These are phyloP conservation scores for Fusarium solani-melongenae DNA, from an alignment of 2,329 filamentous ascomycete genomes.

Conservation along the genomic window DNA sequence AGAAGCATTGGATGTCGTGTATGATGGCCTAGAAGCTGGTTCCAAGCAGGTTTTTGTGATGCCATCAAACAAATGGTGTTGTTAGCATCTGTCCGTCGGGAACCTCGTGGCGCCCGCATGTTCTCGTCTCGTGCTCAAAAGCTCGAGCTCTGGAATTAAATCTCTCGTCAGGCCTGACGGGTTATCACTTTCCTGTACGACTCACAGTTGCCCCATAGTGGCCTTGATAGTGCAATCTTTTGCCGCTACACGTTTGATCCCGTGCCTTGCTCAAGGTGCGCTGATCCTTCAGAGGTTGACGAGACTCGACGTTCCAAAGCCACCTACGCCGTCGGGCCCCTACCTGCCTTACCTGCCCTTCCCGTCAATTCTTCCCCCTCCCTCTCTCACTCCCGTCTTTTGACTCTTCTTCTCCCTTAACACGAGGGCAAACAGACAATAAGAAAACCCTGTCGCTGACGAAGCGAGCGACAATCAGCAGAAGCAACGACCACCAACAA, in stretches of 20 bases:
- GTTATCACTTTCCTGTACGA: constrained; percentile 19
- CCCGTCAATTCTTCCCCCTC: constrained; percentile 17
- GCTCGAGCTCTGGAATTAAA: constrained; percentile 31
- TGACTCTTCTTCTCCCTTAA: constrained; percentile 7
- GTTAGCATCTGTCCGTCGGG: background rate
- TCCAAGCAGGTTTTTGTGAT: constrained; percentile 32
- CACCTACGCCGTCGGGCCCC: constrained; percentile 31
- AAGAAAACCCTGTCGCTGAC: constrained; percentile 22
- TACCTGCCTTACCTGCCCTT: constrained; percentile 23
- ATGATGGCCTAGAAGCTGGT: constrained; percentile 8
- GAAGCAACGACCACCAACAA: constrained; percentile 24
- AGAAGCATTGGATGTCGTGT: constrained; percentile 1
- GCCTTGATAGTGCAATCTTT: constrained; percentile 33
- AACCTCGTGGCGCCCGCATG: constrained; percentile 1
- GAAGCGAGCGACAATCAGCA: constrained; percentile 24
- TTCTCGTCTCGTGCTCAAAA: constrained; percentile 30
- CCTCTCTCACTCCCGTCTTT: constrained; percentile 10
- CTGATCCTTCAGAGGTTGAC: constrained; percentile 30
- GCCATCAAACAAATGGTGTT: background rate
- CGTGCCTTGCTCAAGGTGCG: constrained; percentile 39
- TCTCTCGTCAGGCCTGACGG: constrained; percentile 25
- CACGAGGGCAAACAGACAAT: constrained; percentile 31
- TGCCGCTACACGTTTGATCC: constrained; percentile 31
- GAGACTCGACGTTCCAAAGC: constrained; percentile 23
- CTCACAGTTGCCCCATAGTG: constrained; percentile 33